phyloP scores from a whole-genome alignment of 176 grass and related monocot species.

The Lolium rigidum region DNA sequence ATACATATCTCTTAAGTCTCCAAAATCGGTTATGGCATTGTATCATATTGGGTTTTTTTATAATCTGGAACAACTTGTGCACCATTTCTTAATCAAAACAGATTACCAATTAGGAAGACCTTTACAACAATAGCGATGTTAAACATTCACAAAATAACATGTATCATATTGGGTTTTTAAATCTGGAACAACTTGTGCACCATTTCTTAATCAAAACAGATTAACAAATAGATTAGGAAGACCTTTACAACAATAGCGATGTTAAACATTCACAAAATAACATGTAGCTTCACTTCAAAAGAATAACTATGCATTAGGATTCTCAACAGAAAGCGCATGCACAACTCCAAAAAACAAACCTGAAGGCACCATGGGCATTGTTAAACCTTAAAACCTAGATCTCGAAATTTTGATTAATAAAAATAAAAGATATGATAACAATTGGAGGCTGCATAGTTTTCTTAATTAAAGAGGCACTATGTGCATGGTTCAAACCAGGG shows the following conservation, averaged over 20 bases:
- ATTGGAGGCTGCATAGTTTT: no score
- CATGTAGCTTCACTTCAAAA: background rate
- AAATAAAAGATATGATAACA: no score
- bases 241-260: constrained; percentile 14
- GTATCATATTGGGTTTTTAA: no score
- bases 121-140: constrained; percentile 17
- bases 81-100: background rate
- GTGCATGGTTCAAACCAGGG: no score
- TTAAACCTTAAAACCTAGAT: background rate
- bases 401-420: no score
- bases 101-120: background rate
- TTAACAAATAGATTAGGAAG: background rate
- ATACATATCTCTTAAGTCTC: background rate
- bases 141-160: background rate
- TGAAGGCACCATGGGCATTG: background rate
- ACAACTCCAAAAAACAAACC: background rate
- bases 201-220: background rate
- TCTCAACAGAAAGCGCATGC: background rate
- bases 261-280: background rate
- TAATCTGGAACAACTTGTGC: no score
- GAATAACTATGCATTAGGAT: constrained; percentile 4
- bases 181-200: background rate
- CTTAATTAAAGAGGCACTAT: no score
- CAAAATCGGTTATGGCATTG: background rate
- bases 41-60: background rate